Conservation (phyloP, 768 basidiomycete genomes). For the Galerina marginata region DNA sequence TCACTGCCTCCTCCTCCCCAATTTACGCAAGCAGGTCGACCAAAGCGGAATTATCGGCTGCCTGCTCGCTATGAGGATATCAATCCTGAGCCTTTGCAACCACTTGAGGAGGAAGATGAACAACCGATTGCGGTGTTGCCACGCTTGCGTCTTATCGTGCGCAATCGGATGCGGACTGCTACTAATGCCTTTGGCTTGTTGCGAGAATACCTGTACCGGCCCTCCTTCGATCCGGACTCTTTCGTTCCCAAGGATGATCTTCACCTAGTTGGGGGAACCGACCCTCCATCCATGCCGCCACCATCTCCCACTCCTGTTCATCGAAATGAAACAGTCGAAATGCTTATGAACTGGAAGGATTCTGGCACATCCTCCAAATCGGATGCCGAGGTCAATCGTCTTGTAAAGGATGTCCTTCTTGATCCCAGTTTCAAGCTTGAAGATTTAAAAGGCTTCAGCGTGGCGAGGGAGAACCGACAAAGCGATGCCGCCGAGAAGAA, state of each 20-base stretch:
- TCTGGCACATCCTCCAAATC: conserved; percentile 10
- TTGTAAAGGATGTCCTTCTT: conserved; percentile 29
- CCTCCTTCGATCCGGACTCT: conserved; percentile 36
- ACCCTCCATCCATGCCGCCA: background rate
- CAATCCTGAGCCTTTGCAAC: conserved; percentile 12
- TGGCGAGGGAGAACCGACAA: conserved; percentile 3
- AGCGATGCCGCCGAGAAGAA: conserved; percentile 20
- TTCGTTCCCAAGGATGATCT: conserved; percentile 23
- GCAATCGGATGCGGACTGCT: conserved; percentile 22
- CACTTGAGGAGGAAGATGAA: conserved; percentile 6
- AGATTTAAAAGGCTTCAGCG: conserved; percentile 25
- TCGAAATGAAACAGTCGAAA: conserved; percentile 10
- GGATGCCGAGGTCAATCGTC: conserved; percentile 33
- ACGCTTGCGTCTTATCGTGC: conserved; percentile 20
- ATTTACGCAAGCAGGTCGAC: conserved; percentile 20
- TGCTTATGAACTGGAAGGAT: too few species aligned
- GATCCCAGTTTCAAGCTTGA: conserved; percentile 23
- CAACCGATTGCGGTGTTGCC: background rate
- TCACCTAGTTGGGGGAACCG: background rate
- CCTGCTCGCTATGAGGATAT: conserved; percentile 21
- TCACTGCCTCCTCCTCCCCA: conserved; percentile 12
- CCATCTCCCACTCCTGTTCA: conserved; percentile 5
- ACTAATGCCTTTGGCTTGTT: conserved; percentile 30
- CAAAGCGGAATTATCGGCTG: conserved; percentile 11
- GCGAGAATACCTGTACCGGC: conserved; percentile 30